Percentiles rank a stretch among this genome's conserved stretches.
Evolutionary conservation across 768 basidiomycete genomes (phyloP).

Genomic region (Glaciozyma martinii): DNA sequence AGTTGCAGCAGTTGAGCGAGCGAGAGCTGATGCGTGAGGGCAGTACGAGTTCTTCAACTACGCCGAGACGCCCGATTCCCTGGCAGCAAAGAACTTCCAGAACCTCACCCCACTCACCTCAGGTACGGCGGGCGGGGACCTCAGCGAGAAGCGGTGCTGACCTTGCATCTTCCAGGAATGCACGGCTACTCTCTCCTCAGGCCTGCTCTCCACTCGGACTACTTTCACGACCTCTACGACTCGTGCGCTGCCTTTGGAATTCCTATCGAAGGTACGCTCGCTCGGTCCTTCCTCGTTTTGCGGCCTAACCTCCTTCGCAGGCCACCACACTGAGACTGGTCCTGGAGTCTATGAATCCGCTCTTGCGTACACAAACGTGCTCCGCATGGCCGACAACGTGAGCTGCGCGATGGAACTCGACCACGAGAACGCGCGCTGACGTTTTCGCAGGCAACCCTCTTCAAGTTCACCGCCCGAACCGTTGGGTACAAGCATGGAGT

Average conservation of each 20-base stretch:
- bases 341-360: conserved; percentile 50
- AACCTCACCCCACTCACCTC: conserved; percentile 72
- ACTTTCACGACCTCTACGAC: conserved; percentile 84
- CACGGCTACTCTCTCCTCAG: conserved; percentile 86
- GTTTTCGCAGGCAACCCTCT: conserved; percentile 51
- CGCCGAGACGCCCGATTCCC: conserved; percentile 67
- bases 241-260: conserved; percentile 61
- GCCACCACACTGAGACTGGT: conserved; percentile 60
- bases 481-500: conserved; percentile 80
- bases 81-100: conserved; percentile 67
- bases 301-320: background rate
- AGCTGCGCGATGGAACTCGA: no score
- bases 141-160: no score
- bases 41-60: conserved; percentile 64
- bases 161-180: background rate
- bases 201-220: conserved; percentile 60
- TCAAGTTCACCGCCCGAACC: conserved; percentile 87
- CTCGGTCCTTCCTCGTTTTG: conserved; percentile 19
- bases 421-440: no score
- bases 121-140: conserved; percentile 52
- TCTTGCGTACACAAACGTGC: conserved; percentile 67
- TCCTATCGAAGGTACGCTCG: conserved; percentile 78
- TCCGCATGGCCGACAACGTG: conserved; percentile 77
- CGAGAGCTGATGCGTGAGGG: background rate
- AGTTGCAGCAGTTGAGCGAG: background rate